Percentiles rank a stretch among this genome's conserved stretches.
Evolutionary conservation across 805 yeast species (phyloP).

Genomic region (Candida loeiensis): DNA sequence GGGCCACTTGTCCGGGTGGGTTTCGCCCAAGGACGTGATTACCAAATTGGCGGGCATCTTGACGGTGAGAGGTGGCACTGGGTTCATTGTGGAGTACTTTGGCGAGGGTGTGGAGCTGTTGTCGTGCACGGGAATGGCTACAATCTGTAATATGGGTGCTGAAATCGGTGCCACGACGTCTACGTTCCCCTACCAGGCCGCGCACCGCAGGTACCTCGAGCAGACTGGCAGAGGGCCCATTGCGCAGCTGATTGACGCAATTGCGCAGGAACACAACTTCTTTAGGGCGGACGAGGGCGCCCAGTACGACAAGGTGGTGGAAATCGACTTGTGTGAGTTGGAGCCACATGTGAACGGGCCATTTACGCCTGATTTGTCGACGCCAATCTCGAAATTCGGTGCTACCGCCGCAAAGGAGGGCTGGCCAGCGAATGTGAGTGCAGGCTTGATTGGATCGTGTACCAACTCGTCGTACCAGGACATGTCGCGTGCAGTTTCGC

Average conservation of each 20-base stretch:
- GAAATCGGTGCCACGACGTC: slow-evolving; percentile 99
- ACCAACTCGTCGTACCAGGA: slow-evolving; percentile 98
- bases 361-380: slow-evolving; percentile 96
- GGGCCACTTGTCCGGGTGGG: slow-evolving; percentile 91
- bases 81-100: slow-evolving; percentile 91
- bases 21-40: slow-evolving; percentile 95
- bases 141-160: slow-evolving; percentile 99
- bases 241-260: slow-evolving; percentile 72
- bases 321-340: slow-evolving; percentile 80
- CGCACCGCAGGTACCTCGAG: slow-evolving; percentile 82
- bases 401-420: slow-evolving; percentile 77
- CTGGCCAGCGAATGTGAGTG: slow-evolving; percentile 93
- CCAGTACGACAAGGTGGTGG: slow-evolving; percentile 90
- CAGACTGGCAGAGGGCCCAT: slow-evolving; percentile 86
- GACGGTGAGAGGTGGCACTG: slow-evolving; percentile 98
- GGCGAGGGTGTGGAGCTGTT: slow-evolving; percentile 92
- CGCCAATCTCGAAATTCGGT: slow-evolving; percentile 86
- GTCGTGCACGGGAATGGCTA: slow-evolving; percentile 98
- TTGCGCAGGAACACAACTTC: slow-evolving; percentile 55
- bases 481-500: slow-evolving; percentile 94
- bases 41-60: slow-evolving; percentile 89
- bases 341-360: slow-evolving; percentile 98
- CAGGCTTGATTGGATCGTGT: slow-evolving; percentile 97
- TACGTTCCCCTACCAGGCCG: slow-evolving; percentile 91
- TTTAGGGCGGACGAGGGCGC: slow-evolving; percentile 88